Percentiles rank a stretch among this genome's conserved stretches.
Conservation (phyloP, 176 grass and related monocot genomes). For the Zea mays region Zm-B73-REFERENCE-NAM-5.0 NC_050096.1:82824001-82824500, state of each 20-base stretch:
- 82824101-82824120: too few relatives aligned
- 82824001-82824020: too few relatives aligned
- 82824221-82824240: background rate
- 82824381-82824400: background rate
- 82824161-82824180: too few relatives aligned
- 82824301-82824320: background rate
- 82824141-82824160: too few relatives aligned
- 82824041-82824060: too few relatives aligned
- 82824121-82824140: too few relatives aligned
- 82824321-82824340: background rate
- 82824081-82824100: too few relatives aligned
- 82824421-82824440: background rate
- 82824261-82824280: fast-evolving
- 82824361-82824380: background rate
- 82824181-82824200: too few relatives aligned
- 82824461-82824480: background rate
- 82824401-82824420: background rate
- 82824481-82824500: fast-evolving
- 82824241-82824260: background rate
- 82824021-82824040: too few relatives aligned
- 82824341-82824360: background rate
- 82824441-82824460: background rate
- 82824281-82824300: too few relatives aligned
- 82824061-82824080: too few relatives aligned
- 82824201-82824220: too few relatives aligned